phyloP scores from a whole-genome alignment of 768 basidiomycete species.

The Pleurotus sapidus region DNA sequence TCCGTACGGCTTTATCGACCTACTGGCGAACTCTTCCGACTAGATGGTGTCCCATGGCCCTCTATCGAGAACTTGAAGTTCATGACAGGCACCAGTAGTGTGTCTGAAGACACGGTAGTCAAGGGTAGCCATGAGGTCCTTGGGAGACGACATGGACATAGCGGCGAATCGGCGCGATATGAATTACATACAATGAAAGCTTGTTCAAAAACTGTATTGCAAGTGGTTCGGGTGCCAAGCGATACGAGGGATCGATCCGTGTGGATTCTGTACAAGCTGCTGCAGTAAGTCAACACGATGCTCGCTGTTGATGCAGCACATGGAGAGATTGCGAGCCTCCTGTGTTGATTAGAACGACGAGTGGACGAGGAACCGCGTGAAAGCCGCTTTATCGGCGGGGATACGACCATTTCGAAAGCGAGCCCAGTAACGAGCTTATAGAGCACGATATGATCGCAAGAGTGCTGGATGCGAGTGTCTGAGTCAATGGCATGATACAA shows the following conservation, averaged over 20 bases:
- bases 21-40: not conserved
- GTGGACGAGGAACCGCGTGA: conserved; percentile 1
- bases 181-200: not conserved
- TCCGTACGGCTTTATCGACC: not conserved
- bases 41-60: not conserved
- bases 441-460: not conserved
- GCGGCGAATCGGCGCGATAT: conserved; percentile 2
- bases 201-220: not conserved
- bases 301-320: not conserved
- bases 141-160: not conserved
- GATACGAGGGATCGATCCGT: conserved; percentile 2
- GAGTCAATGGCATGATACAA: not conserved
- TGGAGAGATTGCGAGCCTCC: conserved; percentile 3
- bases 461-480: not conserved
- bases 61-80: too few species aligned
- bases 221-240: not conserved
- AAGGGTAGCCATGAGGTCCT: conserved; percentile 1
- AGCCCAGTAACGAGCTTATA: not conserved
- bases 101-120: not conserved
- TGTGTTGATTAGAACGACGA: not conserved
- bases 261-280: not conserved
- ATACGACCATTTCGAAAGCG: not conserved
- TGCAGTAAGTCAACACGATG: not conserved
- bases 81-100: too few species aligned
- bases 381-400: conserved; percentile 7